Evolutionary conservation across 2,329 filamentous ascomycete genomes (phyloP).

Genomic region (Dactylonectria macrodidyma): DNA sequence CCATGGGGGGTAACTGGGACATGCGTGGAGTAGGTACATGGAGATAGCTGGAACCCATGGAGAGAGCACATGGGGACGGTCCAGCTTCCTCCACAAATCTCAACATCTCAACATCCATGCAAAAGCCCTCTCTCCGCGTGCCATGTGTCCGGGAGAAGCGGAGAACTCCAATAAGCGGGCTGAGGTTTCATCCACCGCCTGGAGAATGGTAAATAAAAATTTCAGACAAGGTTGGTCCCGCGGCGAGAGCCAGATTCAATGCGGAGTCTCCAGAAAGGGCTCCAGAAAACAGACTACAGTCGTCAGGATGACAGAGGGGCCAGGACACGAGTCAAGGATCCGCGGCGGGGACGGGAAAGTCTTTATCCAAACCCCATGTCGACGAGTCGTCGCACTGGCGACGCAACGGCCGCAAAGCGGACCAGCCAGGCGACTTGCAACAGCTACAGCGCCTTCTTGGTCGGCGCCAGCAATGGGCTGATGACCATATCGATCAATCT

Average conservation of each 20-base stretch:
- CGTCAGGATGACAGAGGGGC: neutral
- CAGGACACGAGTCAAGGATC: constrained; percentile 28
- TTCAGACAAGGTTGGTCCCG: constrained; percentile 44
- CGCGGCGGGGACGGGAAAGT: constrained; percentile 37
- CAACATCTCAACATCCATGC: neutral
- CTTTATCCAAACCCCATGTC: constrained; percentile 38
- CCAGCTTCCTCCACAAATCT: constrained; percentile 18
- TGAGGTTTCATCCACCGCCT: constrained; percentile 41
- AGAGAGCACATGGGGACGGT: too few species aligned
- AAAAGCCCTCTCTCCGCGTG: neutral
- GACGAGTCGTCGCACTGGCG: neutral
- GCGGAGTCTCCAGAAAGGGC: constrained; percentile 28
- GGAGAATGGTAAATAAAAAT: neutral
- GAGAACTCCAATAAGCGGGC: constrained; percentile 24
- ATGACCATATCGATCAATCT: constrained; percentile 37
- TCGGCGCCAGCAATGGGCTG: constrained; percentile 25
- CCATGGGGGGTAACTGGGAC: too few species aligned
- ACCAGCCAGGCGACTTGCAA: neutral
- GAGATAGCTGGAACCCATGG: too few species aligned
- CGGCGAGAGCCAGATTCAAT: constrained; percentile 26
- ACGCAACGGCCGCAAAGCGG: constrained; percentile 1
- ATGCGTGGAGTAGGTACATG: neutral
- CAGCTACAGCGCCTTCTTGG: neutral
- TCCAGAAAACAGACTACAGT: constrained; percentile 10
- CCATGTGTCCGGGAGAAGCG: constrained; percentile 16